These are phyloP conservation scores for Penicillium sp. DNA, from an alignment of 2,329 filamentous ascomycete genomes.

Conservation along the genomic window DNA sequence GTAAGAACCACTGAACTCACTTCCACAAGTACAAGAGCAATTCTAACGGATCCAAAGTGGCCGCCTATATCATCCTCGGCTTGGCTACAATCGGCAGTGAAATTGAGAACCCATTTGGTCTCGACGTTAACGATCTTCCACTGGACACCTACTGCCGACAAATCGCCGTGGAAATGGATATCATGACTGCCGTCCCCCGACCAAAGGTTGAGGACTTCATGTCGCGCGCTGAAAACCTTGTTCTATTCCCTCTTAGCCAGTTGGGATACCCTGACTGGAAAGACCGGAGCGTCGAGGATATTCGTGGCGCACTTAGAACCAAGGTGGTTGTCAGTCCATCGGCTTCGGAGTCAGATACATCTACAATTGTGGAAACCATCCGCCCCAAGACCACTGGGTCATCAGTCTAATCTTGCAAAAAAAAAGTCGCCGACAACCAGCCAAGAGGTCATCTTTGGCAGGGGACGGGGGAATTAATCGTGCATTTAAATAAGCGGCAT, in stretches of 20 bases:
- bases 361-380: slow-evolving; percentile 21
- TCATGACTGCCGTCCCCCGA: slow-evolving; percentile 61
- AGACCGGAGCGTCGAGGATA: slow-evolving; percentile 47
- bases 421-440: not conserved
- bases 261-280: slow-evolving; percentile 52
- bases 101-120: slow-evolving; percentile 81
- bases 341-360: slow-evolving; percentile 19
- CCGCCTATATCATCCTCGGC: slow-evolving; percentile 79
- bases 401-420: not conserved
- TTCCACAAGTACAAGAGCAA: not conserved
- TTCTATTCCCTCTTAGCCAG: slow-evolving; percentile 42
- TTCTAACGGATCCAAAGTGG: slow-evolving; percentile 36
- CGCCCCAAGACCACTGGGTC: slow-evolving; percentile 10
- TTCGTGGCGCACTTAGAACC: slow-evolving; percentile 42
- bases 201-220: slow-evolving; percentile 53
- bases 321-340: slow-evolving; percentile 31
- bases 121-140: slow-evolving; percentile 78
- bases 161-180: slow-evolving; percentile 70
- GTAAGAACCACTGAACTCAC: slow-evolving; percentile 21
- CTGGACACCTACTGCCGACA: slow-evolving; percentile 75
- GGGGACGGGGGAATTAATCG: not conserved
- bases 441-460: slow-evolving; percentile 19
- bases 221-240: slow-evolving; percentile 35
- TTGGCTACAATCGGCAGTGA: slow-evolving; percentile 73
- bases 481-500: slow-evolving; percentile 11